Evolutionary conservation across 768 basidiomycete genomes (phyloP), one percentile per base, ranked within the genome.

Genomic region (Lentinula boryana): DNA sequence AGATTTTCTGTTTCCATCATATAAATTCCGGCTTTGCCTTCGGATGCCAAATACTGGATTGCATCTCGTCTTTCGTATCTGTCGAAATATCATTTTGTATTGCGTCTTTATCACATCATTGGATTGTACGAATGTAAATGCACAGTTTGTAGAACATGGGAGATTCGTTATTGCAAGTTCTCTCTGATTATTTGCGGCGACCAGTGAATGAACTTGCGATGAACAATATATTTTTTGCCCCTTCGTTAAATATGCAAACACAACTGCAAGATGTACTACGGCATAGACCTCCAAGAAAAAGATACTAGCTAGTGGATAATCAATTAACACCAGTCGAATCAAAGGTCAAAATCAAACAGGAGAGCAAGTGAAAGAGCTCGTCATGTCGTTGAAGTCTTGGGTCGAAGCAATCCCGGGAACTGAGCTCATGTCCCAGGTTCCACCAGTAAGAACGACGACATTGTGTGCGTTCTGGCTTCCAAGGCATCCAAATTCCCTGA

Each of bases 331-430:
- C 27, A 27, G 27, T 27, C 27, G 27, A 2, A 27, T 27, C 27
- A 27, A 27, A 27, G 27, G 27, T 27, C 3, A 50, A 50, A 21
- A n/a, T 53, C 7, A 60, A 32, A 54, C 10, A 5, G 60, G 60
- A 51, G 60, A 60, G 44, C 60, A 61, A 10, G 33, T 56, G 33
- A 61, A 41, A 18, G 60, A 61, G 53, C 60, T 61, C 7, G 60
- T 31, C 41, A 44, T 10, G 27, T 56, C 53, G n/a, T 56, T 49
- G 44, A 56, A 61, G 53, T 61, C 46, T 53, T 32, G 31, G 13
- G 50, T 31, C 27, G 13, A 13, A 32, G 27, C 33, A 15, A 51
- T 51, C 8, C 61, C 61, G 1, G 31, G 61, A 21, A 62, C 56
- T 15, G n/a, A 9, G 15, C 7, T 35, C 55, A 62, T 49, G n/a